Conservation (phyloP, 192 early-diverging fungal species). For the Coemansia sp. region DNA sequence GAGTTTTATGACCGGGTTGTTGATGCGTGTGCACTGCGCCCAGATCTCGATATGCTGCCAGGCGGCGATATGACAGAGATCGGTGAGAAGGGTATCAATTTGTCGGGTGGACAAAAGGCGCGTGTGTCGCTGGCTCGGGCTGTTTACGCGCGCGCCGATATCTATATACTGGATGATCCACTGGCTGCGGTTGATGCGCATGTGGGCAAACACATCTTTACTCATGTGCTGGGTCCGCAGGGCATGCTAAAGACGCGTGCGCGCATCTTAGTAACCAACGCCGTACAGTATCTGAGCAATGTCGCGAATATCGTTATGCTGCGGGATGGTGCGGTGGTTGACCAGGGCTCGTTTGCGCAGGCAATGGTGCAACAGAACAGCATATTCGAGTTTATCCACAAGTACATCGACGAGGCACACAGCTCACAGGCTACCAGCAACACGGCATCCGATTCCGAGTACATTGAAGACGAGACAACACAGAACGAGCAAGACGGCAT, state of each 20-base stretch:
- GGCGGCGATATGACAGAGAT: constrained; percentile 45
- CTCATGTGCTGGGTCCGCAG: constrained; percentile 50
- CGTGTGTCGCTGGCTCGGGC: constrained; percentile 45
- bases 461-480: not conserved
- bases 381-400: constrained; percentile 9
- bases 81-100: constrained; percentile 23
- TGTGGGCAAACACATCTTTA: constrained; percentile 60
- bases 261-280: constrained; percentile 60
- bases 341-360: not conserved
- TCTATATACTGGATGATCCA: constrained; percentile 71
- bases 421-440: too few relatives aligned
- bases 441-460: not conserved
- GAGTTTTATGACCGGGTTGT: constrained; percentile 58
- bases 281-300: constrained; percentile 50
- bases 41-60: constrained; percentile 57
- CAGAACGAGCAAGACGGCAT: too few relatives aligned
- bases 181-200: constrained; percentile 66
- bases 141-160: constrained; percentile 60
- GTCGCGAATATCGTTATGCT: constrained; percentile 54
- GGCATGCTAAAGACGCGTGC: constrained; percentile 52
- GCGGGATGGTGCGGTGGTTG: constrained; percentile 5
- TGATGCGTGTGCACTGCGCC: constrained; percentile 55
- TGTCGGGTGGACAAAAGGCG: constrained; percentile 19
- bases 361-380: not conserved
- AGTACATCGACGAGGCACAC: not conserved